phyloP scores from a whole-genome alignment of 176 grass and related monocot genomes.

The Raddia guianensis region DNA sequence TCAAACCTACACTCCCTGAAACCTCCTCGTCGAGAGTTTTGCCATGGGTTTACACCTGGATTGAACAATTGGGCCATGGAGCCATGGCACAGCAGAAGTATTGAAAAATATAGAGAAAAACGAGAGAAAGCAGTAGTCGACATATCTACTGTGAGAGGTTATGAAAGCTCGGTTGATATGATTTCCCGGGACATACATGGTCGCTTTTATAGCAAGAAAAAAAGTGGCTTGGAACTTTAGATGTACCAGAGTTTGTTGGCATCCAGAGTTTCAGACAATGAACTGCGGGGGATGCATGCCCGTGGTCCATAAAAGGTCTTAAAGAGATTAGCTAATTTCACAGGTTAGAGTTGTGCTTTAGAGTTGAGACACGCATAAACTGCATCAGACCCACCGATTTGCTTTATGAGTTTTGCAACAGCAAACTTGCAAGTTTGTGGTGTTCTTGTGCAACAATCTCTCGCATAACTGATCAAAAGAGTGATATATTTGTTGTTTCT shows the following conservation, averaged over 20 bases:
- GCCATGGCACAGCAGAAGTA: slow-evolving; percentile 31
- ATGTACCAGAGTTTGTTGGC: slow-evolving; percentile 5
- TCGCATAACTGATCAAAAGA: neutral
- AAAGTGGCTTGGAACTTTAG: neutral
- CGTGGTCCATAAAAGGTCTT: neutral
- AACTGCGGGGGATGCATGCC: too few species aligned
- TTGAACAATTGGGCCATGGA: slow-evolving; percentile 25
- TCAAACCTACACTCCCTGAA: slow-evolving; percentile 44
- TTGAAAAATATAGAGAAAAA: neutral
- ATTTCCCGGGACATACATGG: neutral
- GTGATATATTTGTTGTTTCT: neutral
- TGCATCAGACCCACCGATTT: neutral
- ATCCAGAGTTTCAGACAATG: neutral
- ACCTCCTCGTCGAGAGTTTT: slow-evolving; percentile 4
- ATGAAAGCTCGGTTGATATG: slow-evolving; percentile 4
- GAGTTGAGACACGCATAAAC: neutral
- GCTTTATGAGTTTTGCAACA: neutral
- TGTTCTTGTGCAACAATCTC: neutral
- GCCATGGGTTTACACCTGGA: slow-evolving; percentile 26
- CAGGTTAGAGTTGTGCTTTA: neutral
- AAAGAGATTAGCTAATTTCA: neutral
- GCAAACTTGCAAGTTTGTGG: neutral
- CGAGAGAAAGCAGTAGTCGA: neutral
- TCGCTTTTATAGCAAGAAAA: slow-evolving; percentile 35
- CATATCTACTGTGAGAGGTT: slow-evolving; percentile 22